These are phyloP conservation scores for Oldenlandia corymbosa DNA, from an alignment of 257 asterid species.

Conservation along the genomic window DNA sequence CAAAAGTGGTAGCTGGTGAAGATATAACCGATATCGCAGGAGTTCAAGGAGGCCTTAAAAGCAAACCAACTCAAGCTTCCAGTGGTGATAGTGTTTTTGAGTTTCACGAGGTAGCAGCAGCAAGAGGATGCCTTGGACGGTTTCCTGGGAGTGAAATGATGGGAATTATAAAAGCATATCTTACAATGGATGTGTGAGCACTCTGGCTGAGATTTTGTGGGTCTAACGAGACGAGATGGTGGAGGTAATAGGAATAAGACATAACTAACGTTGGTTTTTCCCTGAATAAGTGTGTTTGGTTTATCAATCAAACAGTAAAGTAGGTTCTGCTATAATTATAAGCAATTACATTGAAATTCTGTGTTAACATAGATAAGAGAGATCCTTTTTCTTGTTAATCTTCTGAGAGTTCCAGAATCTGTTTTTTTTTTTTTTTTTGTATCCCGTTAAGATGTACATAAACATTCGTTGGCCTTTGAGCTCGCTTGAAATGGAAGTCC, in stretches of 20 bases:
- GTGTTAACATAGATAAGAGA: neutral
- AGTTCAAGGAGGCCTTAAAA: conserved; percentile 28
- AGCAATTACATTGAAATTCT: neutral
- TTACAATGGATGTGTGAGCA: conserved; percentile 26
- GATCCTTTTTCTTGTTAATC: neutral
- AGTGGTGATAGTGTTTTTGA: conserved; percentile 64
- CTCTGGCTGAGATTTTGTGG: conserved; percentile 6
- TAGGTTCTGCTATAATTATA: neutral
- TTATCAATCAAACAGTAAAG: conserved; percentile 1
- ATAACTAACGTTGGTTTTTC: neutral
- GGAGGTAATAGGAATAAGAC: neutral
- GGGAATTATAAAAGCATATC: conserved; percentile 70
- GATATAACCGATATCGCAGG: conserved; percentile 25
- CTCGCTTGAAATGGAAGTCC: neutral
- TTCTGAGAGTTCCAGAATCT: neutral
- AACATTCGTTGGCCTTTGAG: neutral
- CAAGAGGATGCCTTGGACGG: conserved; percentile 81
- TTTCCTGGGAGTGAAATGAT: conserved; percentile 92
- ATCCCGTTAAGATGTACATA: neutral
- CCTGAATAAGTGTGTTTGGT: neutral
- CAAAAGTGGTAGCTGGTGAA: conserved; percentile 39
- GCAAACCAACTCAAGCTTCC: conserved; percentile 30
- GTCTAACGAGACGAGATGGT: neutral
- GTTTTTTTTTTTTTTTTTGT: neutral
- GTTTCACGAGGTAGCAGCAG: conserved; percentile 75